A percentile compares a stretch with the other conserved stretches of the same genome.
phyloP scores from a whole-genome alignment of 108 stramenopile species.

The Schizochytrium sp. region DNA sequence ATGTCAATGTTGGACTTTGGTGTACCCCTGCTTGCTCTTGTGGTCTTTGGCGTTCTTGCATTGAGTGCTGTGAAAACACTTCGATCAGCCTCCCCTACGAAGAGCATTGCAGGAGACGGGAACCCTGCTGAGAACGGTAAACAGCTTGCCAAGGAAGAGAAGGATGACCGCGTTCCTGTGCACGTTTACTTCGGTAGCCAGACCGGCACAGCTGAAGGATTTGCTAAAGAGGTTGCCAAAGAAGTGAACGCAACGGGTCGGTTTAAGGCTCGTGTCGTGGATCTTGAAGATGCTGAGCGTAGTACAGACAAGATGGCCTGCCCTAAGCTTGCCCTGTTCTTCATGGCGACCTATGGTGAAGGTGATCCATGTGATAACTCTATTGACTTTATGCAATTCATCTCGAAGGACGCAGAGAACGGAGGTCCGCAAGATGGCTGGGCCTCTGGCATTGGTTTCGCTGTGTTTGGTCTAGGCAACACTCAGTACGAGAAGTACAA shows the following conservation, averaged over 20 bases:
- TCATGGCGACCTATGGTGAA: conserved; percentile 98
- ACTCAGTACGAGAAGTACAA: conserved; percentile 97
- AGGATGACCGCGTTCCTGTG: conserved; percentile 59
- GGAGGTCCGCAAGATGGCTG: conserved; percentile 60
- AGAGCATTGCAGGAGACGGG: background rate
- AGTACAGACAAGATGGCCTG: conserved; percentile 67
- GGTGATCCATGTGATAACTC: conserved; percentile 99
- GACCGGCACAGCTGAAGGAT: conserved; percentile 97
- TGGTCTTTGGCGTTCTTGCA: conserved; percentile 28
- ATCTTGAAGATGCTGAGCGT: conserved; percentile 81
- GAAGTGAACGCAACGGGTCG: conserved; percentile 83
- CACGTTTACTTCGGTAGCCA: conserved; percentile 93
- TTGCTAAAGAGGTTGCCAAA: conserved; percentile 85
- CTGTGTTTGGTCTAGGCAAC: conserved; percentile 98
- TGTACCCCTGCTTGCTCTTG: conserved; percentile 28
- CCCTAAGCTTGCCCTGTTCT: conserved; percentile 77
- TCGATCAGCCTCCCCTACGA: background rate
- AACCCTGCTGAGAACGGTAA: background rate
- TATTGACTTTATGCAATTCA: conserved; percentile 78
- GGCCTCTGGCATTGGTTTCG: conserved; percentile 80
- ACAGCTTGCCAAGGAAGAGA: background rate
- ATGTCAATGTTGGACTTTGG: conserved; percentile 34
- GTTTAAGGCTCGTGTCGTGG: conserved; percentile 83
- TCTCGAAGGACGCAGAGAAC: conserved; percentile 69
- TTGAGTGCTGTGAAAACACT: conserved; percentile 33